A percentile compares a stretch with the other conserved stretches of the same genome.
Conservation (phyloP, 768 basidiomycete species). For the Russula olivacea region DNA sequence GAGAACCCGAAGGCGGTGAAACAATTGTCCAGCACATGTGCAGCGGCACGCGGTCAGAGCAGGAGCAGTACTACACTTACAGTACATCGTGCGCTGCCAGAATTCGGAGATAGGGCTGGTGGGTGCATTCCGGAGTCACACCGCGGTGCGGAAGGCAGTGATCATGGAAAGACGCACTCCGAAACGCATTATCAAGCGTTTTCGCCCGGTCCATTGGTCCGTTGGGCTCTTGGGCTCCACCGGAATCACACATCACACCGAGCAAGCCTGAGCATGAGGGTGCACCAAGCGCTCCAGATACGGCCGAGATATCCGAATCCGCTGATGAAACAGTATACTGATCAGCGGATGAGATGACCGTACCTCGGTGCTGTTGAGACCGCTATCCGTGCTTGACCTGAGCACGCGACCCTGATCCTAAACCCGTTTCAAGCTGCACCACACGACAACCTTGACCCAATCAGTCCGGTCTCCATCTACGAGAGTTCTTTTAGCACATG, state of each 20-base stretch:
- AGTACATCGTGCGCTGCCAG: not conserved
- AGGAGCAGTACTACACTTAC: not conserved
- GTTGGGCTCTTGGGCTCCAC: too few species aligned
- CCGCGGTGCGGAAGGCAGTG: not conserved
- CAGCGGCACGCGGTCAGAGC: not conserved
- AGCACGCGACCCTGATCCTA: too few species aligned
- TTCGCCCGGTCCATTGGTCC: not conserved
- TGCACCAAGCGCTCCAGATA: not conserved
- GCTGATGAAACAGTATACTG: not conserved
- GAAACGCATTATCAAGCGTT: too few species aligned
- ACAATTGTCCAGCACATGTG: not conserved
- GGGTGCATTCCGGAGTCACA: not conserved
- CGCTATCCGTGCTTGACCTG: not conserved
- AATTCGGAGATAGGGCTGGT: not conserved
- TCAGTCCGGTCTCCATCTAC: not conserved
- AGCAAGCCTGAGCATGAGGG: not conserved
- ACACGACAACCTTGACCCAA: not conserved
- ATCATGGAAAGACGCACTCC: not conserved
- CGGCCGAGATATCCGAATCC: too few species aligned
- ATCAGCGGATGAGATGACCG: not conserved
- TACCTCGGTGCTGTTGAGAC: not conserved
- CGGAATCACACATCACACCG: too few species aligned
- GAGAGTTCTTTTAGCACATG: not conserved
- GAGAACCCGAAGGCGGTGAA: not conserved
- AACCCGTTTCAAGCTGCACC: not conserved